These are phyloP conservation scores for Sonneratia alba DNA, from an alignment of 345 rosid genomes.

Conservation along the genomic window DNA sequence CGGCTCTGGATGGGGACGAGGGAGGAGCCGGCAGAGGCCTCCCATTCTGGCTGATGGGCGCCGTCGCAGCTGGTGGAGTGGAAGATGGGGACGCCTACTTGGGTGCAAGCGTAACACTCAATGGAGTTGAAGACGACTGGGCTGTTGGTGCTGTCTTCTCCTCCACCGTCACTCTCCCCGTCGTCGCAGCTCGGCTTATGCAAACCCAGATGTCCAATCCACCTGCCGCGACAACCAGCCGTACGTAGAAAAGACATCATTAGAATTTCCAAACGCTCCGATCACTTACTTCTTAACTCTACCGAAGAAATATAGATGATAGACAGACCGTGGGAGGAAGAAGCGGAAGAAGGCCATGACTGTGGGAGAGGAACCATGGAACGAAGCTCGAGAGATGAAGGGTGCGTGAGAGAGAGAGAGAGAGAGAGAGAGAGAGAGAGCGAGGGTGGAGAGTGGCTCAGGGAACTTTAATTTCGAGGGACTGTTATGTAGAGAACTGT, in stretches of 20 bases:
- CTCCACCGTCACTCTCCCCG: neutral
- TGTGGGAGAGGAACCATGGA: constrained; percentile 32
- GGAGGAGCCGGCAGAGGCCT: constrained; percentile 87
- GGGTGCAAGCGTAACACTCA: constrained; percentile 94
- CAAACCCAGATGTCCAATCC: constrained; percentile 29
- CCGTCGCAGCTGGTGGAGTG: constrained; percentile 95
- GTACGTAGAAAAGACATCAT: neutral
- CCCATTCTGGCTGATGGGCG: constrained; percentile 83
- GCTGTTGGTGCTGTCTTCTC: constrained; percentile 13
- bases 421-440: neutral
- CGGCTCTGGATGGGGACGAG: constrained; percentile 68
- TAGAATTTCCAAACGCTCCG: neutral
- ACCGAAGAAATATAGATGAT: neutral
- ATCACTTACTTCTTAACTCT: neutral
- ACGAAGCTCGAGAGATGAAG: constrained; percentile 9
- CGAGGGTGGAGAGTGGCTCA: too few relatives aligned
- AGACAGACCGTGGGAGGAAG: constrained; percentile 26
- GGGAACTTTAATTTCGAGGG: neutral
- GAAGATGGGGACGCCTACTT: constrained; percentile 80
- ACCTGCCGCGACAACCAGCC: constrained; percentile 17
- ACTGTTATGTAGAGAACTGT: too few relatives aligned
- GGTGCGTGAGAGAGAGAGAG: neutral
- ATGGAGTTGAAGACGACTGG: constrained; percentile 30
- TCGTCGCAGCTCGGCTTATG: neutral
- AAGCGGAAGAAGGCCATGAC: constrained; percentile 31